Percentiles rank a stretch among this genome's conserved stretches.
Conservation (phyloP, 805 yeast species). For the Starmerella asiatica region DNA sequence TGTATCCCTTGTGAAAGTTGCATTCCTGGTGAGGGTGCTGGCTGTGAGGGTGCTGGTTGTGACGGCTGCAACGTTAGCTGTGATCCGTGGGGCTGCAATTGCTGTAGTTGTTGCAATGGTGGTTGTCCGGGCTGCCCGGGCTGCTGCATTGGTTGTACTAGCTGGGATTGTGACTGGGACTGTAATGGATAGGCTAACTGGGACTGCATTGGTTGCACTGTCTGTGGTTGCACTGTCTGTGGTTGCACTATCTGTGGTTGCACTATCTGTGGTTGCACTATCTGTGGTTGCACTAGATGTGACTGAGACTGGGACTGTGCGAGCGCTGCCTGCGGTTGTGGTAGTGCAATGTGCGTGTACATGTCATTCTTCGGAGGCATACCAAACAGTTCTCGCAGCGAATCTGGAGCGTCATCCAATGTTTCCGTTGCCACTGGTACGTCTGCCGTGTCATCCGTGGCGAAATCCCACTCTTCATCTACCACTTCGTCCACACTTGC, state of each 20-base stretch:
- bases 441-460: background rate
- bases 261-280: too few relatives aligned
- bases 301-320: too few relatives aligned
- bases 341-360: conserved; percentile 20
- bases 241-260: too few relatives aligned
- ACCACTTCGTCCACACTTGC: conserved; percentile 26
- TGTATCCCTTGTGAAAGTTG: background rate
- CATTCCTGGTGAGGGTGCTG: too few relatives aligned
- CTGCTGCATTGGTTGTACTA: background rate
- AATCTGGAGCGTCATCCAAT: conserved; percentile 50
- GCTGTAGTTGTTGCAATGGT: too few relatives aligned
- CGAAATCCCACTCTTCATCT: conserved; percentile 25
- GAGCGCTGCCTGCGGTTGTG: conserved; percentile 6
- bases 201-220: background rate
- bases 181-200: background rate
- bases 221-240: background rate
- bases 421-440: background rate
- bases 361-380: conserved; percentile 29
- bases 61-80: background rate
- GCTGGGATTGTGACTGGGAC: too few relatives aligned
- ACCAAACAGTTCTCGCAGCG: conserved; percentile 58
- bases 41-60: background rate
- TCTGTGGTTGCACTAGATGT: too few relatives aligned
- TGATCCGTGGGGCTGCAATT: too few relatives aligned
- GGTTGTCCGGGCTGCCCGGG: background rate